Base-by-base conservation (phyloP, 331 rosid species). In the Spiraea crenata region DNA sequence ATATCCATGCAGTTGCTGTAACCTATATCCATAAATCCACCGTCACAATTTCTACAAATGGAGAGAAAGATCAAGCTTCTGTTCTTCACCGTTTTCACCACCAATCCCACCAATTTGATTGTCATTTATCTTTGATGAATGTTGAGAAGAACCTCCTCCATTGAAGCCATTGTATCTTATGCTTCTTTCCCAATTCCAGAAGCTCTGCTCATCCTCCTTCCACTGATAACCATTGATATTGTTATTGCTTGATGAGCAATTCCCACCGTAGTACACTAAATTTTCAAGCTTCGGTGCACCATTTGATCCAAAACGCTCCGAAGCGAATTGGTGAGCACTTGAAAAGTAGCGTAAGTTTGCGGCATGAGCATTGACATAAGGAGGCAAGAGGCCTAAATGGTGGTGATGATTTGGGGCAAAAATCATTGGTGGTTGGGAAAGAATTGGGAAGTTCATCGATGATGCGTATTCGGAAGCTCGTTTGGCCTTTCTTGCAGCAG, bases 31-130 rank as follows among this genome's bases (percentile, higher is more conserved):
- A 3, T 35, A 16, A 35, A 4, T 16, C 49, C 44, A 16, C 4
- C 16, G 5, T 35, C 9, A 13, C 37, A 14, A n/a, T 31, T 38
- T 20, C 86, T 91, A 91, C 74, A 91, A 77, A 81, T 80, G 97
- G 66, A 89, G 98, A 76, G 95, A 90, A 72, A 92, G 85, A 75
- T 92, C 95, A 82, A 92, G 92, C 46, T 79, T 86, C 50, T 82
- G 83, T 48, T 86, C 87, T 38, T 65, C 75, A 31, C 78, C 84
- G 76, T 79, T 73, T 25, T 25, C 31, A 11, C 69, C 75, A 74
- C 72, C 44, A 54, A n/a, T 76, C 74, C 76, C 82, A 67, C 51
- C 35, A 41, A 70, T 71, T 37, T 76, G 74, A 65, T 63, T 65
- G 31, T 20, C 49, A 10, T 42, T 75, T 62, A 31, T 70, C 77